Evolutionary conservation across 192 early-diverging fungal genomes (phyloP), one percentile per base, ranked within the genome.

Genomic region (Haplosporangium gracile): DNA sequence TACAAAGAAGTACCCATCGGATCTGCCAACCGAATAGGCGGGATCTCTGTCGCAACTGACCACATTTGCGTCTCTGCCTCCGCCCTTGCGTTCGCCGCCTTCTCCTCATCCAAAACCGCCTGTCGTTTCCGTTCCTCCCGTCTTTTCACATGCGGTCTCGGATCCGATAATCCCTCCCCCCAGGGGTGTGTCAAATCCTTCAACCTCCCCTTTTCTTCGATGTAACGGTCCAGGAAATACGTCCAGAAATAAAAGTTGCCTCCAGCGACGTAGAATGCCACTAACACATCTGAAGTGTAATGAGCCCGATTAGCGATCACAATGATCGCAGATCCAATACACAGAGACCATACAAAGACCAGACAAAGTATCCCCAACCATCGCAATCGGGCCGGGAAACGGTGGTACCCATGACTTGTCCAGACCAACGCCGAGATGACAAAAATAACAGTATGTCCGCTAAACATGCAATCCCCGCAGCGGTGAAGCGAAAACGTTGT

Each of bases 391-490:
- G 39, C 75, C 9, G 84, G 76, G 40, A 86, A 86, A 0, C 83
- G 78, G 60, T 86, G 83, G 40, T 86, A 86, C 22, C 91, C 89
- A 82, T 92, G 92, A 51, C 92, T 90, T 32, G 91, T 83, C 93
- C 93, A 93, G 63, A 89, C 88, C 79, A 94, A 79, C 0, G 92
- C 91, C 38, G 89, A 92, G 55, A 93, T 88, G 0, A 93, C 90
- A 79, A 93, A 92, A 24, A 94, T 92, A 42, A 92, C 76, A 13
- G 94, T 93, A 81, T 94, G 94, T 36, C 94, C 94, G 32, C 91
- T 92, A 75, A 92, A 94, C 60, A 93, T 94, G 32, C 90, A 90
- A 63, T 94, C 94, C 39, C 94, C 94, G 78, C 94, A 94, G 10
- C 93, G 85, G 39, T 93, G 93, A 49, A 92, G 43, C 22, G 83